Evolutionary conservation across 208 protist species (phyloP), one percentile per base, ranked within the genome.

Genomic region (Crithidia fasciculata): DNA sequence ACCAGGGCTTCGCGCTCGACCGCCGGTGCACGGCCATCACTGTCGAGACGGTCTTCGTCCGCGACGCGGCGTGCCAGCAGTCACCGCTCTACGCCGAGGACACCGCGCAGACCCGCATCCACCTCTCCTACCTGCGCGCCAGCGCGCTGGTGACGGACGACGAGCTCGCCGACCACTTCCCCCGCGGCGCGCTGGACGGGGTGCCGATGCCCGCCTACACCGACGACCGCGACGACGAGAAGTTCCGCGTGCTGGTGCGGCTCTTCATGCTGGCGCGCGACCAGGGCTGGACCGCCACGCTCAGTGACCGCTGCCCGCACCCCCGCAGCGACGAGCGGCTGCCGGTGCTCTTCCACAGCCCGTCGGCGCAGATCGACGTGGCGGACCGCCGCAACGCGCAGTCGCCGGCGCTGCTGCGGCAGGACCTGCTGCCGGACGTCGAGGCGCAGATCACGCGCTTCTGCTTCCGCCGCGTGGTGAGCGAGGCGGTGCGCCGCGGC

Each of bases 161-260:
- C 16, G 62, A 76, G 62, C 47, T 76, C 55, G 4, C 19, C 44
- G 37, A 15, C 18, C n/a, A 63, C 56, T 62, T 70, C 62, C 72
- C 63, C 13, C 28, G 19, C 2, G 55, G 47, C 28, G 9, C 63
- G 55, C 36, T 65, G 45, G 56, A 65, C 45, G 45, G 15, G 37
- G 40, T 50, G 36, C 16, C 53, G 28, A 76, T 76, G 56, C 63
- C 72, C 40, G 63, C 72, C 39, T 65, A 61, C 71, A 53, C 61
- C 2, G 44, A 61, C 18, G 41, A 76, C 53, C 72, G 56, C 36
- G 18, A 64, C 63, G 10, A 57, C 12, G 72, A 76, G 56, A 76
- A 69, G 72, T 70, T 69, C 72, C 53, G 56, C 50, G 72, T 76
- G 56, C 45, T 76, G 49, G 55, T 76, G 63, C 63, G 72, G 8